Percentiles rank a stretch among this genome's conserved stretches.
Evolutionary conservation across 768 basidiomycete genomes (phyloP).

Genomic region (Kockovaella imperatae): DNA sequence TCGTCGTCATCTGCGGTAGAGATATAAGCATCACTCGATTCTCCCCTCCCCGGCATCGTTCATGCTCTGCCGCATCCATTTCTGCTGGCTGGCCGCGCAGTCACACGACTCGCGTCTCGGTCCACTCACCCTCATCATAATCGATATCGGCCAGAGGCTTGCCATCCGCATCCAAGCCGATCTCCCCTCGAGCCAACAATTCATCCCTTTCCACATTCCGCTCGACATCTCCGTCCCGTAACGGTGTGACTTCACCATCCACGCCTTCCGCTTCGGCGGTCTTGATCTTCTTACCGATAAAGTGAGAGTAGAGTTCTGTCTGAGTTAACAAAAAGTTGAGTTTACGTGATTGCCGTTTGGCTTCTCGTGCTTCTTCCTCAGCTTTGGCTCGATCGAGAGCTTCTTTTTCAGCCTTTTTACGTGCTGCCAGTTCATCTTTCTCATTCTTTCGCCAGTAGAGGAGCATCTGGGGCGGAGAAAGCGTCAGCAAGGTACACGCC

Average conservation of each 20-base stretch:
- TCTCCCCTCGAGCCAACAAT: constrained; percentile 20
- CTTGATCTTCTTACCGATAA: constrained; percentile 84
- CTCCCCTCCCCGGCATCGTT: not conserved
- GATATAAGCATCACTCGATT: not conserved
- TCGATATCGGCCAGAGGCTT: constrained; percentile 63
- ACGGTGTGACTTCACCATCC: too few species aligned
- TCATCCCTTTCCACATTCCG: not conserved
- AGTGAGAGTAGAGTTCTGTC: constrained; percentile 97
- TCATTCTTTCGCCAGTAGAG: constrained; percentile 98
- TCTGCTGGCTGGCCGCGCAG: not conserved
- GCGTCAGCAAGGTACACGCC: constrained; percentile 2
- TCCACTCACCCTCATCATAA: constrained; percentile 73
- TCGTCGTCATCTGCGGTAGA: constrained; percentile 65
- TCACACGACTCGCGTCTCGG: not conserved
- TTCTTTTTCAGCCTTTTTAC: constrained; percentile 91
- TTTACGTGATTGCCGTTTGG: constrained; percentile 86
- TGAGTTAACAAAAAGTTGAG: constrained; percentile 98
- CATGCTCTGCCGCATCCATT: not conserved
- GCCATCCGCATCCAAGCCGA: constrained; percentile 54
- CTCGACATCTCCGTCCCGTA: constrained; percentile 32
- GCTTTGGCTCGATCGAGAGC: constrained; percentile 48
- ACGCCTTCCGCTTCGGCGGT: constrained; percentile 46
- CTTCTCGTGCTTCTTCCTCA: constrained; percentile 57
- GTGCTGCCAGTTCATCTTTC: constrained; percentile 85
- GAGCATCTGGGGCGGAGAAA: constrained; percentile 70